These are phyloP conservation scores for Lasiodiplodia sp. DNA, from an alignment of 2,329 filamentous ascomycete genomes.

Conservation along the genomic window DNA sequence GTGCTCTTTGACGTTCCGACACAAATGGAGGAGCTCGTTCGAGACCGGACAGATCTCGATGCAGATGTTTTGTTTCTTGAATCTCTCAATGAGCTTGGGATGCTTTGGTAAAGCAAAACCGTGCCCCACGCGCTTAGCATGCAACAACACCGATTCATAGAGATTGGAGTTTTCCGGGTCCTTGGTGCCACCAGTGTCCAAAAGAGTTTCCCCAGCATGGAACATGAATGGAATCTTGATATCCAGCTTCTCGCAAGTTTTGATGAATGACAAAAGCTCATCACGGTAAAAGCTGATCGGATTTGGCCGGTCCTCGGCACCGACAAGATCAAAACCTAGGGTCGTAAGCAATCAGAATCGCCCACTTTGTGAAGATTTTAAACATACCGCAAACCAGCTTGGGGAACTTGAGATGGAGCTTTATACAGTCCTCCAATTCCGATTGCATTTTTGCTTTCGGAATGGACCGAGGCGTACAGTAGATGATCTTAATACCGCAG, in stretches of 20 bases:
- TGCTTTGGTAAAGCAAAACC: conserved; percentile 74
- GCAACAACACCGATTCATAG: conserved; percentile 70
- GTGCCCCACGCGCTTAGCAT: conserved; percentile 75
- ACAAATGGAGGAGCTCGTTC: conserved; percentile 77
- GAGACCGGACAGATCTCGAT: conserved; percentile 81
- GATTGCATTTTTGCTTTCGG: conserved; percentile 53
- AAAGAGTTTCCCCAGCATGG: conserved; percentile 76
- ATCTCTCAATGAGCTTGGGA: conserved; percentile 69
- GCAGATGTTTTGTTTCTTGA: conserved; percentile 66
- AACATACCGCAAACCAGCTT: conserved; percentile 68
- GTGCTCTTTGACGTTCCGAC: conserved; percentile 70
- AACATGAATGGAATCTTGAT: conserved; percentile 75
- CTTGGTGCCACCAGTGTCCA: conserved; percentile 67
- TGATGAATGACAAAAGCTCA: conserved; percentile 65
- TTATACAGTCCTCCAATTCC: conserved; percentile 67
- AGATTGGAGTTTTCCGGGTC: conserved; percentile 68
- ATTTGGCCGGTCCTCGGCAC: conserved; percentile 69
- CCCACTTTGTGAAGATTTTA: too few species aligned
- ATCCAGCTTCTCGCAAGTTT: conserved; percentile 55
- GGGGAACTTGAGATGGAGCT: conserved; percentile 64
- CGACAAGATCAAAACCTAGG: conserved; percentile 72
- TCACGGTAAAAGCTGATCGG: conserved; percentile 65
- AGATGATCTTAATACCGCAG: conserved; percentile 73
- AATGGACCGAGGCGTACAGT: conserved; percentile 72
- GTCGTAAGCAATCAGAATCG: neutral